A percentile compares a stretch with the other conserved stretches of the same genome.
Evolutionary conservation across 495 filamentous ascomycete genomes (phyloP).

Genomic region (Penicillium crystallinum): DNA sequence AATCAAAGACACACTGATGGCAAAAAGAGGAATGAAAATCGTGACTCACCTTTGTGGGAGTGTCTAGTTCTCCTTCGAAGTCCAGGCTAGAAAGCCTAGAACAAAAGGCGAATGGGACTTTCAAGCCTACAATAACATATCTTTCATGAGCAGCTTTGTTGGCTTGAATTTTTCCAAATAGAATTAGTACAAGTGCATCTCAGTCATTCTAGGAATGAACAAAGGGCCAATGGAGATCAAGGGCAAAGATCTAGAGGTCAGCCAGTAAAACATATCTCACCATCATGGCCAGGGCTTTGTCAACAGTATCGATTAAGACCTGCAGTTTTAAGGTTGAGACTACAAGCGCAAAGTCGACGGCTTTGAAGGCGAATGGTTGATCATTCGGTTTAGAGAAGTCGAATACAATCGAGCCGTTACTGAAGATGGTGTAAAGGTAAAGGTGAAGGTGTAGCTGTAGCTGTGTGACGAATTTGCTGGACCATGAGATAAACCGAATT

Average conservation of each 20-base stretch:
- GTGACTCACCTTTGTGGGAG: not conserved
- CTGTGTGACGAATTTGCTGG: constrained; percentile 43
- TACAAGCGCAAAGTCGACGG: constrained; percentile 39
- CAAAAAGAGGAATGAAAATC: not conserved
- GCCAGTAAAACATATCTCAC: not conserved
- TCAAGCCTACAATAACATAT: too few relatives aligned
- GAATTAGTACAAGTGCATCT: not conserved
- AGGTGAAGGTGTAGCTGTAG: constrained; percentile 24
- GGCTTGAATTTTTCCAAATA: not conserved
- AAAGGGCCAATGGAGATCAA: too few relatives aligned
- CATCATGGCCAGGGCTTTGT: not conserved
- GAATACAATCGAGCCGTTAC: constrained; percentile 50
- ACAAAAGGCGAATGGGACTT: too few relatives aligned
- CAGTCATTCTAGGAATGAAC: not conserved
- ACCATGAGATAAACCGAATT: constrained; percentile 47
- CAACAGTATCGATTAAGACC: constrained; percentile 4
- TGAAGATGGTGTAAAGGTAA: constrained; percentile 26
- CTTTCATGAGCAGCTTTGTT: not conserved
- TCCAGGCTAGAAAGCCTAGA: not conserved
- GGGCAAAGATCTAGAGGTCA: not conserved
- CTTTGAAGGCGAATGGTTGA: constrained; percentile 27
- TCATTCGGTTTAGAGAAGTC: constrained; percentile 26
- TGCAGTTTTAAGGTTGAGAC: constrained; percentile 19
- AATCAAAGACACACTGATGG: not conserved
- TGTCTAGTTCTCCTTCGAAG: not conserved